phyloP scores from a whole-genome alignment of 176 grass and related monocot genomes.

The Oryza coarctata region DNA sequence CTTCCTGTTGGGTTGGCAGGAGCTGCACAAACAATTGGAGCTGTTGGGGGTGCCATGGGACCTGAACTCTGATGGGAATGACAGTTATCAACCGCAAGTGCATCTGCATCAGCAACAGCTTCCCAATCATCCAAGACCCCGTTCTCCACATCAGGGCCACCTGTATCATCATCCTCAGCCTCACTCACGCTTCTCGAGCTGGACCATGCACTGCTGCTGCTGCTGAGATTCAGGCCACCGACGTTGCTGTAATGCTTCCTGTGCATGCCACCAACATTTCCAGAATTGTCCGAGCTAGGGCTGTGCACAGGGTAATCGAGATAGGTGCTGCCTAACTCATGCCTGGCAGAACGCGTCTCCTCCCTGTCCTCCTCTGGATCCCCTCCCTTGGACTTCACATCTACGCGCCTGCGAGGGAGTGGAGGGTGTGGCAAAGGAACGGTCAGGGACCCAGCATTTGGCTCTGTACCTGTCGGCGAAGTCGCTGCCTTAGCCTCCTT shows the following conservation, averaged over 20 bases:
- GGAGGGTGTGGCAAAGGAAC: conserved; percentile 48
- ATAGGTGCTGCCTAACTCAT: conserved; percentile 41
- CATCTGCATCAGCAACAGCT: conserved; percentile 79
- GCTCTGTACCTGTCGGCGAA: conserved; percentile 34
- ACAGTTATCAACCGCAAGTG: conserved; percentile 41
- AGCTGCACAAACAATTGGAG: background rate
- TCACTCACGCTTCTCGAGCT: conserved; percentile 80
- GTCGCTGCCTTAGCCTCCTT: conserved; percentile 44
- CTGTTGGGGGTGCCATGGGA: background rate
- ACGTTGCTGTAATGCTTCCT: conserved; percentile 38
- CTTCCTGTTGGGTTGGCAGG: conserved; percentile 27
- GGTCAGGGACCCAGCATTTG: conserved; percentile 48
- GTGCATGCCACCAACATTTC: background rate
- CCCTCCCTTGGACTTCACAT: conserved; percentile 33
- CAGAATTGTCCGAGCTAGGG: conserved; percentile 49
- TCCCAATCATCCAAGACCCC: conserved; percentile 95
- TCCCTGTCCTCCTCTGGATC: conserved; percentile 41
- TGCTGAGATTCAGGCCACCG: conserved; percentile 49
- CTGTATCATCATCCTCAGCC: conserved; percentile 64
- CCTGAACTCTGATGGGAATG: conserved; percentile 37
- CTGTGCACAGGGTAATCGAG: conserved; percentile 60
- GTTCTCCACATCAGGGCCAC: conserved; percentile 60
- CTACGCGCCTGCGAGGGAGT: conserved; percentile 37
- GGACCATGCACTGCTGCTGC: conserved; percentile 73
- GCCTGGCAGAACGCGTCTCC: conserved; percentile 12